Evolutionary conservation across 768 basidiomycete genomes (phyloP), one percentile per base, ranked within the genome.

Genomic region (Rhodotorula paludigena): DNA sequence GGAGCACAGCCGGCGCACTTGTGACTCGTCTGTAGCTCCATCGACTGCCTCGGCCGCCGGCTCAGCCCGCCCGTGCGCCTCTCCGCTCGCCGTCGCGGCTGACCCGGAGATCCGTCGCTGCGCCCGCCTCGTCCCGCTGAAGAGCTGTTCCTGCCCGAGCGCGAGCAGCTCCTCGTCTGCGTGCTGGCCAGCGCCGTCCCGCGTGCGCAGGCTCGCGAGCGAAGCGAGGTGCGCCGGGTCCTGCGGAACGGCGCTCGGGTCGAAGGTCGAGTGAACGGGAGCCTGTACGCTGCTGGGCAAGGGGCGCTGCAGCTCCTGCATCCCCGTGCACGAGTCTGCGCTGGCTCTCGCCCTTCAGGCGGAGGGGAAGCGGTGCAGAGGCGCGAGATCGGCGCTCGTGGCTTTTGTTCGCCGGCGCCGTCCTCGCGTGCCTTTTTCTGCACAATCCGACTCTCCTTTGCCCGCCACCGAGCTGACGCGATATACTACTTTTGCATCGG

Each of bases 81-180:
- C 39, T 44, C 20, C 32, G 3, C 56, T 32, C 55, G 6, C 2
- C 39, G 7, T n/a, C 28, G 9, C 9, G 15, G 2, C 30, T 7
- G 30, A 28, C n/a, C n/a, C n/a, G n/a, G n/a, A n/a, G n/a, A n/a
- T n/a, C n/a, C n/a, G n/a, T n/a, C n/a, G n/a, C n/a, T n/a, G n/a
- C n/a, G n/a, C n/a, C n/a, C n/a, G n/a, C n/a, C 64, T 55, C 44
- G 28, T 41, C 9, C 70, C 70, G 21, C 48, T 44, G 53, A 72
- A 72, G 5, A 72, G 47, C 44, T 33, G 63, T 42, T 72, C 71
- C 33, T 58, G 44, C 4, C 66, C 71, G 10, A 72, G n/a, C 25
- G 57, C 47, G 3, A 68, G 55, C n/a, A 72, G 44, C 49, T 67
- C 60, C 32, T 42, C 45, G 1, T 60, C 38, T 20, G 14, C 14